phyloP scores from a whole-genome alignment of 306 rosid species.

The Phaseolus lunatus region DNA sequence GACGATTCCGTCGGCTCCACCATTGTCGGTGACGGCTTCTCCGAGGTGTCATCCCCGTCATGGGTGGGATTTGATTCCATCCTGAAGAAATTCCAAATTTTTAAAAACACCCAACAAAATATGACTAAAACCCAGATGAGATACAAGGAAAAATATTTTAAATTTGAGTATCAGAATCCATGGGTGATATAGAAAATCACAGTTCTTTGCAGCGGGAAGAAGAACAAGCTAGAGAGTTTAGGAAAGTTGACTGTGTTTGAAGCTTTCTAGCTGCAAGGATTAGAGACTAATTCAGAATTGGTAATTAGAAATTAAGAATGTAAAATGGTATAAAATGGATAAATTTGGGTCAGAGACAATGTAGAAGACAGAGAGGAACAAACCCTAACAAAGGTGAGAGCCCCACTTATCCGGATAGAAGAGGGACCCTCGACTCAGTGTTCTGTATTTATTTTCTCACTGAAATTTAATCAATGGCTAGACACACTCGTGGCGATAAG shows the following conservation, averaged over 20 bases:
- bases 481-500: not conserved
- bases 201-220: slow-evolving; percentile 9
- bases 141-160: not conserved
- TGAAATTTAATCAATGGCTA: slow-evolving; percentile 51
- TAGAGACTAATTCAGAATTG: slow-evolving; percentile 49
- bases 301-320: not conserved
- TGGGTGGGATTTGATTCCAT: slow-evolving; percentile 50
- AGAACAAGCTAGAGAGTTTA: not conserved
- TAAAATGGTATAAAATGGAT: not conserved
- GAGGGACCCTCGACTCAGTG: slow-evolving; percentile 63
- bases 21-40: slow-evolving; percentile 21
- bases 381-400: slow-evolving; percentile 68
- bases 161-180: not conserved
- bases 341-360: not conserved
- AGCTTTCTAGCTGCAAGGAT: slow-evolving; percentile 56
- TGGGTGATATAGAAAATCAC: slow-evolving; percentile 6
- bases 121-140: slow-evolving; percentile 13
- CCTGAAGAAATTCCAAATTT: slow-evolving; percentile 28
- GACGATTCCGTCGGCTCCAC: not conserved
- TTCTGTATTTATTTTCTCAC: slow-evolving; percentile 43
- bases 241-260: slow-evolving; percentile 51
- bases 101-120: not conserved
- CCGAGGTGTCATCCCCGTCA: slow-evolving; percentile 23
- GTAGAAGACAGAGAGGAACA: slow-evolving; percentile 44
- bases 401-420: slow-evolving; percentile 71